A percentile compares a stretch with the other conserved stretches of the same genome.
Conservation (phyloP, 208 protist genomes). For the Trichomonas vaginalis region DNA sequence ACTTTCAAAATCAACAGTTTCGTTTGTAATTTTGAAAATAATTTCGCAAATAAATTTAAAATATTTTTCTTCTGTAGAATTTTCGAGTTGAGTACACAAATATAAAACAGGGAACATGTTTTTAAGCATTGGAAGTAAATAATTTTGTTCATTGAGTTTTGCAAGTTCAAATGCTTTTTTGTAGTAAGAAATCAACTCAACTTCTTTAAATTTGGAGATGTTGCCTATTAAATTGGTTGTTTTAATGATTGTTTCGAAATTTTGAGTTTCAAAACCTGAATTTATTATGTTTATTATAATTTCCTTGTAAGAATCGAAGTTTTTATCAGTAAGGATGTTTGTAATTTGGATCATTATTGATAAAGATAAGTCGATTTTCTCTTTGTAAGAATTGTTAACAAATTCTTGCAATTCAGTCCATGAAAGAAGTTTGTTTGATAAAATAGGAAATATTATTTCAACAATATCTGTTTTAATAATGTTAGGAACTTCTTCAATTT, state of each 20-base stretch:
- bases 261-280: neutral
- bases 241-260: neutral
- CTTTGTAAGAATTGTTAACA: neutral
- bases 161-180: no score
- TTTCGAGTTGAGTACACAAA: no score
- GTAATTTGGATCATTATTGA: neutral
- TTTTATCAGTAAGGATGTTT: neutral
- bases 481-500: neutral
- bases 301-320: neutral
- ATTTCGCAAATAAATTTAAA: no score
- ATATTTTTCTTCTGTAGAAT: no score
- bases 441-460: neutral
- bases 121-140: no score
- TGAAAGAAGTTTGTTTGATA: neutral
- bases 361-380: neutral
- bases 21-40: no score
- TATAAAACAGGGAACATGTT: no score
- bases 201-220: no score
- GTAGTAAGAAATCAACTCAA: no score
- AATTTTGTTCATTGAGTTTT: no score
- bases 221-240: neutral
- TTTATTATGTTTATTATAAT: neutral
- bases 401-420: neutral
- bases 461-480: neutral
- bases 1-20: no score